Evolutionary conservation across 139 green algal species (phyloP), one percentile per base, ranked within the genome.

Genomic region (Haematococcus lacustris): DNA sequence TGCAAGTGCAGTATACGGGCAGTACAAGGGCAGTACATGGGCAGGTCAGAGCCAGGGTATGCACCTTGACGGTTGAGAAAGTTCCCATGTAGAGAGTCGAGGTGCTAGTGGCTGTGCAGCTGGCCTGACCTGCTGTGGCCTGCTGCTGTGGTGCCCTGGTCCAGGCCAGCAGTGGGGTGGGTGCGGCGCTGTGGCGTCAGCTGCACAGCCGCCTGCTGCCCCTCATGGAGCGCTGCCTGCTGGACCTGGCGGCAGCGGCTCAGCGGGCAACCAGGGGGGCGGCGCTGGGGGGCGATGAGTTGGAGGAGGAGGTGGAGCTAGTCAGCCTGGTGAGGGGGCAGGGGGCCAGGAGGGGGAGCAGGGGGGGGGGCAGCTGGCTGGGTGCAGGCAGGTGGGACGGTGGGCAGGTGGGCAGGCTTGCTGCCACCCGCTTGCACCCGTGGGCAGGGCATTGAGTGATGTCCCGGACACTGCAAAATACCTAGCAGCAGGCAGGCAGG

Each of bases 121-220:
- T 47, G 6, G 35, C 28, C 13, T 57, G 13, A 21, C 47, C 47
- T 57, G 47, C 72, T 68, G 47, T 0, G 71, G 72, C 47, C 63
- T 77, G 41, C 43, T 76, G 38, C 50, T 80, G 25, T 71, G 67
- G 66, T 59, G 70, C 0, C 63, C 37, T 23, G 66, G 71, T 61
- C 66, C 74, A 30, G 60, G 57, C n/a, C 78, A 78, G 74, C 70
- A 80, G 41, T 38, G 51, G 1, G 74, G 60, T 2, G 51, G 17
- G 1, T 51, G 57, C 33, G 71, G 66, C 2, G 39, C 68, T 84
- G 41, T 80, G 79, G 74, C 59, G 69, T 28, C 39, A 71, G 47
- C 68, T 84, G 60, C 68, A 79, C 57, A 33, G 37, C 6, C 66
- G 81, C 50, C 39, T 84, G 61, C 61, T 84, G 63, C 79, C 75